Conservation (phyloP, 2,329 filamentous ascomycete species). For the Colletotrichum sp. region DNA sequence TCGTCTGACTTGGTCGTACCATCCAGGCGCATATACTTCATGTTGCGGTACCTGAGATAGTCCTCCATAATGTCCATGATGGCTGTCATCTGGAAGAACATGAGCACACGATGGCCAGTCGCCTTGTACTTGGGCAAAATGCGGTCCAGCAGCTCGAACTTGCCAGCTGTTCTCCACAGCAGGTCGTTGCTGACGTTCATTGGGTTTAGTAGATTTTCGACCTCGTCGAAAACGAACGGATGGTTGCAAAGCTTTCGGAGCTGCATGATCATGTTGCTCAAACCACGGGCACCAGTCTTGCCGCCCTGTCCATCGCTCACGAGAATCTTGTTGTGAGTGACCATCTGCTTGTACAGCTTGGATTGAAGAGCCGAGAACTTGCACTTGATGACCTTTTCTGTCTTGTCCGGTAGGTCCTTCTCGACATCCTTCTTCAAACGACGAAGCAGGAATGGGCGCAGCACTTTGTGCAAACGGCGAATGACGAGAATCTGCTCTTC, state of each 20-base stretch:
- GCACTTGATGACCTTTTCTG: conserved; percentile 98
- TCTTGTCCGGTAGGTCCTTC: conserved; percentile 98
- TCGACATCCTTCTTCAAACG: conserved; percentile 99
- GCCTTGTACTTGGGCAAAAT: conserved; percentile 91
- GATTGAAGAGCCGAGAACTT: conserved; percentile 94
- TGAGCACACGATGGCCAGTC: conserved; percentile 92
- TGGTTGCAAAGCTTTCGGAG: conserved; percentile 98
- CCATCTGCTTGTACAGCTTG: conserved; percentile 96
- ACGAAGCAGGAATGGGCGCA: conserved; percentile 94
- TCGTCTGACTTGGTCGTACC: conserved; percentile 98
- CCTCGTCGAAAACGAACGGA: conserved; percentile 97
- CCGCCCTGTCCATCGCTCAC: conserved; percentile 95
- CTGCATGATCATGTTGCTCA: conserved; percentile 99
- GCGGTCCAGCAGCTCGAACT: conserved; percentile 94
- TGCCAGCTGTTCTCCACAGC: conserved; percentile 93
- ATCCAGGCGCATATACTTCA: conserved; percentile 90
- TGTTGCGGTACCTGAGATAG: conserved; percentile 82
- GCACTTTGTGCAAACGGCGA: conserved; percentile 95
- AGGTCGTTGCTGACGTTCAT: conserved; percentile 86
- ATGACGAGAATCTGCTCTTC: conserved; percentile 99
- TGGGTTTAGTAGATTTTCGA: conserved; percentile 98
- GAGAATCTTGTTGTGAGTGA: conserved; percentile 91
- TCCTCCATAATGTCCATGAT: conserved; percentile 99
- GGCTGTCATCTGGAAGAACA: conserved; percentile 99
- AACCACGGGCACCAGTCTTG: conserved; percentile 89